phyloP scores from a whole-genome alignment of 192 early-diverging fungal species.

The Podila minutissima region DNA sequence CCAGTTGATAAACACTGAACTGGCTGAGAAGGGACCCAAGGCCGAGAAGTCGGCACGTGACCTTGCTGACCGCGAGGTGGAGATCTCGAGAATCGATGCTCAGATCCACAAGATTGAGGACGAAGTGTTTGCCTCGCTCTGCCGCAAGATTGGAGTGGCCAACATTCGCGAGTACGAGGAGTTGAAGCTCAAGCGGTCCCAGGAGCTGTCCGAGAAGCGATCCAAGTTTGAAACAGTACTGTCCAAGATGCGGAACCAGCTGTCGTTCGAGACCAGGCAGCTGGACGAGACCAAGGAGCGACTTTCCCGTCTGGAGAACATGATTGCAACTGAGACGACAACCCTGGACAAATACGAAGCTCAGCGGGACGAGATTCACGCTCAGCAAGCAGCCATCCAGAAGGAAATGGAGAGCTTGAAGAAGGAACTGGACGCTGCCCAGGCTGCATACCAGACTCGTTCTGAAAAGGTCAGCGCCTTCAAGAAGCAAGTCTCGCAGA shows the following conservation, averaged over 20 bases:
- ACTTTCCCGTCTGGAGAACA: conserved; percentile 62
- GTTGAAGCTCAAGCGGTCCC: conserved; percentile 70
- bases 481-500: conserved; percentile 64
- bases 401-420: conserved; percentile 63
- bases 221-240: conserved; percentile 80
- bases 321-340: conserved; percentile 52
- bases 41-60: conserved; percentile 17
- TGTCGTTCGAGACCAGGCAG: conserved; percentile 81
- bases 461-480: conserved; percentile 60
- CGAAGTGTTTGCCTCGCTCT: conserved; percentile 84
- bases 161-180: conserved; percentile 92
- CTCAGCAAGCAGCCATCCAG: conserved; percentile 57
- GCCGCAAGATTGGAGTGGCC: conserved; percentile 71
- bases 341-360: conserved; percentile 52
- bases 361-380: conserved; percentile 41
- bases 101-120: conserved; percentile 67
- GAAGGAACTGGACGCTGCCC: conserved; percentile 57
- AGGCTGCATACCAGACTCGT: conserved; percentile 63
- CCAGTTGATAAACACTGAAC: conserved; percentile 56
- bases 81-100: conserved; percentile 48
- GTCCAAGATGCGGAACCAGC: conserved; percentile 83
- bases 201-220: conserved; percentile 78
- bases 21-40: conserved; percentile 39
- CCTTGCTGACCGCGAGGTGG: conserved; percentile 53
- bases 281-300: conserved; percentile 69